Evolutionary conservation across 2,329 filamentous ascomycete genomes (phyloP).

Genomic region (Alternaria sp.): DNA sequence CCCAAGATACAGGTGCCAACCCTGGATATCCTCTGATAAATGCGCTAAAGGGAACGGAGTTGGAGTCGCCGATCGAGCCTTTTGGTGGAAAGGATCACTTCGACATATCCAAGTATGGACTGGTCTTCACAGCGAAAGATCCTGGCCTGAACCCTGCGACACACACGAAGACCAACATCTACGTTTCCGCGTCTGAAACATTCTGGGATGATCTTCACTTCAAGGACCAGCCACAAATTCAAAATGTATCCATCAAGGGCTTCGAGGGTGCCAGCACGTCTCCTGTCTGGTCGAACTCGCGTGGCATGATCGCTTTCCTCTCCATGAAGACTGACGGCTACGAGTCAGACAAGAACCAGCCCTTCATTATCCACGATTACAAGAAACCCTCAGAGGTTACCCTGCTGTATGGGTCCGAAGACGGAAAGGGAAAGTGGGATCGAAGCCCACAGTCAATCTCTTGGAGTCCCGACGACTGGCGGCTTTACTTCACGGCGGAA

Average conservation of each 20-base stretch:
- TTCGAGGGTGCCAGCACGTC: conserved; percentile 69
- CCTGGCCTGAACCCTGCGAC: conserved; percentile 73
- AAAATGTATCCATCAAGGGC: conserved; percentile 62
- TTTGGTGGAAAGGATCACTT: conserved; percentile 85
- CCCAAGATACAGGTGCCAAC: neutral
- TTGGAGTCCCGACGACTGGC: conserved; percentile 62
- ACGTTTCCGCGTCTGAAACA: conserved; percentile 66
- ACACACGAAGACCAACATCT: conserved; percentile 83
- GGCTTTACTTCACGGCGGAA: conserved; percentile 76
- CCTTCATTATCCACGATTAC: conserved; percentile 70
- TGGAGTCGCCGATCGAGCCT: conserved; percentile 73
- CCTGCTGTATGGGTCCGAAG: conserved; percentile 67
- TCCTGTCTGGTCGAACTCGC: conserved; percentile 77
- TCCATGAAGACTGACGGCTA: conserved; percentile 80
- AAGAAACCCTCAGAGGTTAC: conserved; percentile 60
- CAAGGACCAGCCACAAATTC: conserved; percentile 45
- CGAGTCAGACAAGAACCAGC: conserved; percentile 77
- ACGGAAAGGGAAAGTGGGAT: conserved; percentile 68
- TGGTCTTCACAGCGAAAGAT: conserved; percentile 79
- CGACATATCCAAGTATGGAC: conserved; percentile 69
- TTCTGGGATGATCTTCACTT: conserved; percentile 53
- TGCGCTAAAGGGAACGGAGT: conserved; percentile 63
- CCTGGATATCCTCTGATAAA: conserved; percentile 60
- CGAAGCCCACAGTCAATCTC: conserved; percentile 58
- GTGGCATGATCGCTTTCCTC: conserved; percentile 74